Conservation (phyloP, 1,284 basidiomycete genomes). For the Apiotrichum mycotoxinovorans region DNA sequence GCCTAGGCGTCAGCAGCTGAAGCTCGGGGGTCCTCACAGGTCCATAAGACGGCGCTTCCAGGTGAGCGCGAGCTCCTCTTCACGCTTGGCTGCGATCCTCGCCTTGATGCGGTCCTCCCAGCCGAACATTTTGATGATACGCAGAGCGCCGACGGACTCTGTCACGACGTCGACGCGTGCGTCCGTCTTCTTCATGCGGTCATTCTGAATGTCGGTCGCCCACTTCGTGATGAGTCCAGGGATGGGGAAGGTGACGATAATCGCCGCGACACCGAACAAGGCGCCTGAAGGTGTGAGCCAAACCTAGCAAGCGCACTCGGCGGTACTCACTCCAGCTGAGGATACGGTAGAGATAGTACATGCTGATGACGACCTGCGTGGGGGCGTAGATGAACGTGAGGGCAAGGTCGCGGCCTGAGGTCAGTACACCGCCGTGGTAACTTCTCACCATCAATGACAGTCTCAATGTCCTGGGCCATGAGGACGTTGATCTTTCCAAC, state of each 20-base stretch:
- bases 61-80: conserved; percentile 57
- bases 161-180: conserved; percentile 56
- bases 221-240: conserved; percentile 50
- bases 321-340: conserved; percentile 48
- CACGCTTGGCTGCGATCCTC: conserved; percentile 56
- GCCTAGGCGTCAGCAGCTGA: conserved; percentile 5
- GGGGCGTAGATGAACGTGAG: conserved; percentile 44
- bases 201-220: conserved; percentile 36
- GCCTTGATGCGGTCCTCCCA: conserved; percentile 61
- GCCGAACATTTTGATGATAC: conserved; percentile 68
- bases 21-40: conserved; percentile 24
- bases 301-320: too few relatives aligned
- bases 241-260: conserved; percentile 56
- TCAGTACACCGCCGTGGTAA: background rate
- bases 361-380: conserved; percentile 40
- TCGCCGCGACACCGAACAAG: conserved; percentile 58
- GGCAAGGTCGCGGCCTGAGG: conserved; percentile 40
- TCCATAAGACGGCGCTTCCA: conserved; percentile 41
- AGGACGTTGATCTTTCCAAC: conserved; percentile 62
- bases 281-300: conserved; percentile 50
- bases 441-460: conserved; percentile 41
- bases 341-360: conserved; percentile 41
- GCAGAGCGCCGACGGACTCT: conserved; percentile 46
- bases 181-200: conserved; percentile 52
- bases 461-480: conserved; percentile 48